Evolutionary conservation across 1,284 basidiomycete species (phyloP).

Genomic region (Polyporus tsugae): DNA sequence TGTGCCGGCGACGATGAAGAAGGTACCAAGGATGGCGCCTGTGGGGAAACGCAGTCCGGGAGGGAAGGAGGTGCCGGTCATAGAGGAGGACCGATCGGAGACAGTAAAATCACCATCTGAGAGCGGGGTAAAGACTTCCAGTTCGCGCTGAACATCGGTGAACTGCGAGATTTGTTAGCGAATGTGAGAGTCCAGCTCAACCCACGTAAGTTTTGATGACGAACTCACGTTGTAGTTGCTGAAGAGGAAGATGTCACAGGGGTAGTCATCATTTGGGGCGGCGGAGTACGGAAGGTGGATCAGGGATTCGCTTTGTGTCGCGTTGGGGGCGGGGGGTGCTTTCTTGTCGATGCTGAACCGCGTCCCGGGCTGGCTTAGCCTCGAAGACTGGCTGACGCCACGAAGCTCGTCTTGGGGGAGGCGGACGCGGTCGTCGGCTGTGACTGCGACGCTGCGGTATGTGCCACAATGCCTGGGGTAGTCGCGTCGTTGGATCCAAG

Average conservation of each 20-base stretch:
- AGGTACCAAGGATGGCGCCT: constrained; percentile 86
- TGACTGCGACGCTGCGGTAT: constrained; percentile 89
- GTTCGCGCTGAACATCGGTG: constrained; percentile 92
- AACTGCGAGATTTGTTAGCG: constrained; percentile 59
- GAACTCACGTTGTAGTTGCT: constrained; percentile 87
- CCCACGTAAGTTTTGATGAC: not conserved
- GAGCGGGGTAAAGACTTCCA: constrained; percentile 85
- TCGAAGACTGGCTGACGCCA: constrained; percentile 44
- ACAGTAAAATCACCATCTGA: constrained; percentile 78
- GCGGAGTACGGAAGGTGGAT: constrained; percentile 81
- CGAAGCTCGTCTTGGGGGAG: constrained; percentile 69
- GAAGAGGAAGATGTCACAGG: constrained; percentile 83
- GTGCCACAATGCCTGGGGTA: constrained; percentile 93
- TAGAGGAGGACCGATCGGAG: constrained; percentile 77
- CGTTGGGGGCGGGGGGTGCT: constrained; percentile 45
- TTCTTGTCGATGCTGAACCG: constrained; percentile 61
- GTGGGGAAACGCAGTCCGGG: constrained; percentile 95
- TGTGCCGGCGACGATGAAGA: constrained; percentile 90
- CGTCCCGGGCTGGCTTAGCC: constrained; percentile 62
- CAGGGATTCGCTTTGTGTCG: constrained; percentile 67
- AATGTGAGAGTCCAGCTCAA: not conserved
- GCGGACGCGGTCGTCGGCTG: constrained; percentile 72
- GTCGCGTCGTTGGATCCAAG: constrained; percentile 82
- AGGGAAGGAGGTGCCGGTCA: constrained; percentile 81
- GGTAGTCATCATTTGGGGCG: constrained; percentile 73